phyloP scores from a whole-genome alignment of 2,329 filamentous ascomycete genomes.

The Albifimbria verrucaria region DNA sequence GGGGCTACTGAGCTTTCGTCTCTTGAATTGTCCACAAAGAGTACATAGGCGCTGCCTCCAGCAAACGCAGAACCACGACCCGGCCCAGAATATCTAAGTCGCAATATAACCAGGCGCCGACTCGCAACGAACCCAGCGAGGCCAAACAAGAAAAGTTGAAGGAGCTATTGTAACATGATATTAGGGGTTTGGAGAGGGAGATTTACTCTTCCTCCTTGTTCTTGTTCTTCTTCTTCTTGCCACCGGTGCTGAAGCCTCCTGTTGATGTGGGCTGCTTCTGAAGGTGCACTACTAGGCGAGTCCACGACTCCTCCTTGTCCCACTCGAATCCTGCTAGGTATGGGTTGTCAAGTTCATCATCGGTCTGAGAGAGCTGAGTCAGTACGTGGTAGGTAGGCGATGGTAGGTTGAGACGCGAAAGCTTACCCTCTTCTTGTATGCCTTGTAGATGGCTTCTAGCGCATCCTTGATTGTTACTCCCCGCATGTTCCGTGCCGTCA shows the following conservation, averaged over 20 bases:
- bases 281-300: constrained; percentile 81
- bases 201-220: constrained; percentile 48
- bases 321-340: constrained; percentile 95
- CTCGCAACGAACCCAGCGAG: constrained; percentile 37
- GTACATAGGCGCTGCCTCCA: constrained; percentile 19
- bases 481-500: constrained; percentile 86
- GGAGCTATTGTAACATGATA: constrained; percentile 39
- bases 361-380: constrained; percentile 53
- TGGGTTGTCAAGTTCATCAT: constrained; percentile 85
- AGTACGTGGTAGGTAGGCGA: background rate
- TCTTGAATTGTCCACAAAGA: background rate
- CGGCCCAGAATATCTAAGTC: constrained; percentile 37
- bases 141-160: constrained; percentile 33
- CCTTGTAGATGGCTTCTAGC: constrained; percentile 91
- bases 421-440: constrained; percentile 91
- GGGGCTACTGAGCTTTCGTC: background rate
- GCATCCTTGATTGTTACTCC: constrained; percentile 98
- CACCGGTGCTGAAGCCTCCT: constrained; percentile 37
- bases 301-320: constrained; percentile 92
- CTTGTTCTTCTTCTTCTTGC: constrained; percentile 71
- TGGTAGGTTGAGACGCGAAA: background rate
- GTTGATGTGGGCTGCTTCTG: constrained; percentile 62
- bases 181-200: constrained; percentile 18
- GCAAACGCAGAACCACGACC: constrained; percentile 23
- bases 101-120: constrained; percentile 41